Evolutionary conservation across 2,329 filamentous ascomycete species (phyloP).

Genomic region (Chlorencoelia australis): DNA sequence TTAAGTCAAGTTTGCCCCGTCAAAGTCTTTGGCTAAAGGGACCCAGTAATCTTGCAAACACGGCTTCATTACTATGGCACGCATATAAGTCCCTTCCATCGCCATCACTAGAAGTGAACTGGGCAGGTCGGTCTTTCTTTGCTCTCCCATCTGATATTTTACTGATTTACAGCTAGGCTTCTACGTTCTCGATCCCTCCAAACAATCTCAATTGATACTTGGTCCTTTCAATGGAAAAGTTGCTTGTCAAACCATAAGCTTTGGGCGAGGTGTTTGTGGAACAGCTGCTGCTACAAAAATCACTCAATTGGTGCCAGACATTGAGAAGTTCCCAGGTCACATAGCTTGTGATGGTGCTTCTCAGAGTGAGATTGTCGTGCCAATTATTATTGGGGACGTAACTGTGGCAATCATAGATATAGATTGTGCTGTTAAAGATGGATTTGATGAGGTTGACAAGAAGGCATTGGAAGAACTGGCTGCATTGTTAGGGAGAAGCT

Average conservation of each 20-base stretch:
- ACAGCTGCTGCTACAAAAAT: slow-evolving; percentile 47
- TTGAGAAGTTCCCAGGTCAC: slow-evolving; percentile 66
- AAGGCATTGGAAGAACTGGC: slow-evolving; percentile 57
- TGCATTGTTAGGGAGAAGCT: slow-evolving; percentile 44
- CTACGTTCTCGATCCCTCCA: slow-evolving; percentile 51
- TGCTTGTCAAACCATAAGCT: slow-evolving; percentile 68
- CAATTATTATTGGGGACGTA: slow-evolving; percentile 40
- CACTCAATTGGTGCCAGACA: slow-evolving; percentile 61
- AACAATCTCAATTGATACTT: slow-evolving; percentile 55
- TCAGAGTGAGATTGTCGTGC: slow-evolving; percentile 74
- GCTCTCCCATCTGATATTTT: neutral
- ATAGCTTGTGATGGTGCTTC: slow-evolving; percentile 73
- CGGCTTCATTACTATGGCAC: slow-evolving; percentile 69
- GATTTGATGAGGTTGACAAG: slow-evolving; percentile 62
- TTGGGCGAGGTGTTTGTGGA: slow-evolving; percentile 68
- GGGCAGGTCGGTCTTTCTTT: slow-evolving; percentile 46
- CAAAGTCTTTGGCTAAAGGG: neutral
- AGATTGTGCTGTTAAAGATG: slow-evolving; percentile 57
- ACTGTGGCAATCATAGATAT: slow-evolving; percentile 70
- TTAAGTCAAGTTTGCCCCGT: neutral
- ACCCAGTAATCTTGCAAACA: slow-evolving; percentile 63
- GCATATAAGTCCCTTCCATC: slow-evolving; percentile 61
- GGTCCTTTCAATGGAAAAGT: slow-evolving; percentile 74
- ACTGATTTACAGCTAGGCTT: slow-evolving; percentile 49
- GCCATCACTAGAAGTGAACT: slow-evolving; percentile 62